Conservation (phyloP, 805 yeast species). For the Hermanozyma aechmeae region DNA sequence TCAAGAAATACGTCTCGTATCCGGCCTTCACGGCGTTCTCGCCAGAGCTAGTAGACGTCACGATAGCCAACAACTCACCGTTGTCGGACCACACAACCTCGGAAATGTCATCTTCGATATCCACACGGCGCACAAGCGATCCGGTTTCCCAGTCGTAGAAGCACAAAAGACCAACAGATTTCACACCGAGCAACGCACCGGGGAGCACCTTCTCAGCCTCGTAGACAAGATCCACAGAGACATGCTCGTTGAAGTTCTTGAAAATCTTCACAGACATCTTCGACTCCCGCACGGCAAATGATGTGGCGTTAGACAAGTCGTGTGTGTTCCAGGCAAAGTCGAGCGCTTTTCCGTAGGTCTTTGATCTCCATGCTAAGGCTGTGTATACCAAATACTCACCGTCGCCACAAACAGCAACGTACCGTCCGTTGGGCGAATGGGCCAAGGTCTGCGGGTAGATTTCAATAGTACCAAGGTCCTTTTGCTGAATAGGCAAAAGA, state of each 20-base stretch:
- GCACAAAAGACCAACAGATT: constrained; percentile 74
- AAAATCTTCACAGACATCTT: constrained; percentile 56
- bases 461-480: constrained; percentile 92
- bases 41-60: constrained; percentile 24
- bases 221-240: constrained; percentile 56
- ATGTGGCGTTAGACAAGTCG: constrained; percentile 46
- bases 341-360: constrained; percentile 79
- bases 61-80: constrained; percentile 78
- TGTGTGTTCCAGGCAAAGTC: constrained; percentile 96
- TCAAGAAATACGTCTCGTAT: constrained; percentile 70
- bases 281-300: constrained; percentile 75
- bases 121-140: constrained; percentile 74
- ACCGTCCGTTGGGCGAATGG: constrained; percentile 97
- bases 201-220: constrained; percentile 76
- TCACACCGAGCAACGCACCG: constrained; percentile 82
- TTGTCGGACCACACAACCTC: constrained; percentile 89
- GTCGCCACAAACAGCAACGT: constrained; percentile 94
- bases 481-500: constrained; percentile 61
- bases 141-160: constrained; percentile 95
- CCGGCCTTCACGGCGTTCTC: constrained; percentile 29
- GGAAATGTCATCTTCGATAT: constrained; percentile 62
- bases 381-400: constrained; percentile 96
- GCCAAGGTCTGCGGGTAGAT: constrained; percentile 78
- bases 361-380: constrained; percentile 96
- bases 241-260: constrained; percentile 78